Conservation (phyloP, 169 alveolate genomes). For the Sarcocystis neurona region DNA sequence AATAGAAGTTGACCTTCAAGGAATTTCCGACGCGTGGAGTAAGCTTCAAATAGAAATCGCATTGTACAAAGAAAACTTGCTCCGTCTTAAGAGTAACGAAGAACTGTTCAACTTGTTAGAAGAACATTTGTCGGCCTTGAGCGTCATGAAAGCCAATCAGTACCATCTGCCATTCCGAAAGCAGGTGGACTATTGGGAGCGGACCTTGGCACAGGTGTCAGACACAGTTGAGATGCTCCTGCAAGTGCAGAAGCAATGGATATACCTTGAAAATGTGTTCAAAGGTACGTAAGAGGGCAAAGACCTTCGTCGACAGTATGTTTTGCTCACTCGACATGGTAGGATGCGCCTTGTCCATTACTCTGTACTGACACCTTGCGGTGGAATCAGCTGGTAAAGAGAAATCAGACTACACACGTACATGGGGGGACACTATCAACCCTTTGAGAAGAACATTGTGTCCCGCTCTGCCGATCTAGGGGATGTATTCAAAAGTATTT, state of each 20-base stretch:
- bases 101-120: constrained; percentile 67
- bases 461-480: no score
- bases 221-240: constrained; percentile 70
- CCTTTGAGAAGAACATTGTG: no score
- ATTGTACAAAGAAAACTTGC: constrained; percentile 63
- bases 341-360: neutral
- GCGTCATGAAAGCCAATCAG: constrained; percentile 69
- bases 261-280: constrained; percentile 74
- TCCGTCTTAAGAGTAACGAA: constrained; percentile 63
- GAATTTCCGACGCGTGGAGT: constrained; percentile 65
- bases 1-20: constrained; percentile 71
- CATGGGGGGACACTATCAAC: no score
- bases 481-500: neutral
- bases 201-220: constrained; percentile 69
- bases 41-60: constrained; percentile 54
- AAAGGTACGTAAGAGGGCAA: constrained; percentile 86
- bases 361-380: neutral
- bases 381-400: no score
- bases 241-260: constrained; percentile 73
- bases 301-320: constrained; percentile 92
- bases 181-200: constrained; percentile 70
- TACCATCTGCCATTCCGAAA: constrained; percentile 74
- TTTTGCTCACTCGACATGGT: constrained; percentile 56
- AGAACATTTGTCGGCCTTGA: constrained; percentile 72
- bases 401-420: no score